Conservation (phyloP, 2,329 filamentous ascomycete genomes). For the Davidsoniella neocaledoniae region DNA sequence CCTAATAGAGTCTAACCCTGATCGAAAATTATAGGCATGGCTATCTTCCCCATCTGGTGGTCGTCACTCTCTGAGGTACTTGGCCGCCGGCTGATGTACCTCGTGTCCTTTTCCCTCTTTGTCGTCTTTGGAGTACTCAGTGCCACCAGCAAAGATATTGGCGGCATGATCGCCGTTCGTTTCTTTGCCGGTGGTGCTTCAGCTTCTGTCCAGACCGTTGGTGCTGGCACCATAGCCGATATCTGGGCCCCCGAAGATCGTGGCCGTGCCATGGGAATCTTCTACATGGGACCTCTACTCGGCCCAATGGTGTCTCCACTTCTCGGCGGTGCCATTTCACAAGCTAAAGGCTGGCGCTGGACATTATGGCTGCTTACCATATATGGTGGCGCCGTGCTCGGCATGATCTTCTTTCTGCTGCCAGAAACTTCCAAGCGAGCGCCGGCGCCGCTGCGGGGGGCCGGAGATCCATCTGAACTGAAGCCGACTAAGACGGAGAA, state of each 20-base stretch:
- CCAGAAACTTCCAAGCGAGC: slow-evolving; percentile 43
- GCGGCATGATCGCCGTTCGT: slow-evolving; percentile 64
- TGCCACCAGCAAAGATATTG: slow-evolving; percentile 51
- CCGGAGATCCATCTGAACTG: too few relatives aligned
- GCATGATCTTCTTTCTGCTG: slow-evolving; percentile 41
- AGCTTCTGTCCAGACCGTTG: slow-evolving; percentile 67
- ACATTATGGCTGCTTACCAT: slow-evolving; percentile 64
- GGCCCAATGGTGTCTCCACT: slow-evolving; percentile 63
- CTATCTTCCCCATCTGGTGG: slow-evolving; percentile 78
- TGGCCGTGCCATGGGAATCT: slow-evolving; percentile 65
- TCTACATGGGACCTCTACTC: slow-evolving; percentile 62
- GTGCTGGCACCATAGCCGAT: slow-evolving; percentile 69
- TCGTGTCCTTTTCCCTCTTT: slow-evolving; percentile 58
- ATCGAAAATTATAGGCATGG: slow-evolving; percentile 35
- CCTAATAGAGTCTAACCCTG: neutral
- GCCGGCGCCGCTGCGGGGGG: slow-evolving; percentile 20
- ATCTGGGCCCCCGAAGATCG: slow-evolving; percentile 59
- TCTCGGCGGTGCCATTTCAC: slow-evolving; percentile 54
- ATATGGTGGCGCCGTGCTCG: slow-evolving; percentile 43
- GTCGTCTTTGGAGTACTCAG: slow-evolving; percentile 52
- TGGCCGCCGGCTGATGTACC: slow-evolving; percentile 63
- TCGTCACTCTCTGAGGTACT: slow-evolving; percentile 59
- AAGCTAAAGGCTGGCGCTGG: slow-evolving; percentile 55
- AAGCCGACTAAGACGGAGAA: slow-evolving; percentile 19
- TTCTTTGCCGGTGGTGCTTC: slow-evolving; percentile 59